Conservation (phyloP, 164 flowering plant species). For the Hamamelis virginiana region DNA sequence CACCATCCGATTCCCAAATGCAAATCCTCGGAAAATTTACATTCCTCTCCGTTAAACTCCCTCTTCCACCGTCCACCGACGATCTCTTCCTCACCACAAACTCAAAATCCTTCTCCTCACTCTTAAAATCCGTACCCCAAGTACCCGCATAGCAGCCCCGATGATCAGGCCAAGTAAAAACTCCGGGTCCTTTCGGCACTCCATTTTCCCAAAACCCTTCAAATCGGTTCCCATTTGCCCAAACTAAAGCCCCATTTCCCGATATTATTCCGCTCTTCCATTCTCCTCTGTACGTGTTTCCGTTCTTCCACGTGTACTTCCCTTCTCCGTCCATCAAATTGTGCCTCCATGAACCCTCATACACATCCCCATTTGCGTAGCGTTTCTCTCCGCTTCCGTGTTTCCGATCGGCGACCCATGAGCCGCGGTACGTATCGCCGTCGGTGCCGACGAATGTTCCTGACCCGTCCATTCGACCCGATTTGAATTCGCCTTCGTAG, state of each 20-base stretch:
- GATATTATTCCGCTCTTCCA: slow-evolving; percentile 57
- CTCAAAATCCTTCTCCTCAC: slow-evolving; percentile 11
- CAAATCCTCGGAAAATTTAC: slow-evolving; percentile 65
- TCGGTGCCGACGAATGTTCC: slow-evolving; percentile 83
- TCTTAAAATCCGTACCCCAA: slow-evolving; percentile 51
- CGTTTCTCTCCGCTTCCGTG: slow-evolving; percentile 72
- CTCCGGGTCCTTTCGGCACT: slow-evolving; percentile 61
- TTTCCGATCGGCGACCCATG: slow-evolving; percentile 66
- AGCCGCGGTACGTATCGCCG: slow-evolving; percentile 75
- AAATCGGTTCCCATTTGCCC: slow-evolving; percentile 65
- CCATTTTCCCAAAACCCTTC: slow-evolving; percentile 83
- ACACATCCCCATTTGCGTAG: slow-evolving; percentile 79
- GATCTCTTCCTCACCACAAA: slow-evolving; percentile 44
- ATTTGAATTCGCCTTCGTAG: slow-evolving; percentile 76
- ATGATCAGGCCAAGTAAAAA: slow-evolving; percentile 68
- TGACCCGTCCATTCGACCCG: slow-evolving; percentile 80
- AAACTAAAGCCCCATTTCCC: slow-evolving; percentile 62
- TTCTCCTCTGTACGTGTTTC: slow-evolving; percentile 74
- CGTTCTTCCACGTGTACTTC: slow-evolving; percentile 71
- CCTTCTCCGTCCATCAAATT: slow-evolving; percentile 78
- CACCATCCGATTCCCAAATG: slow-evolving; percentile 88
- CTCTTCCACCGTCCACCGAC: slow-evolving; percentile 54
- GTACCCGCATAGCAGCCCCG: slow-evolving; percentile 54
- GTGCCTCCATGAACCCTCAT: slow-evolving; percentile 67
- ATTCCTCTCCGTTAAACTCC: slow-evolving; percentile 41